A percentile compares a stretch with the other conserved stretches of the same genome.
Evolutionary conservation across 192 early-diverging fungal species (phyloP).

Genomic region (Backusella morwellensis): DNA sequence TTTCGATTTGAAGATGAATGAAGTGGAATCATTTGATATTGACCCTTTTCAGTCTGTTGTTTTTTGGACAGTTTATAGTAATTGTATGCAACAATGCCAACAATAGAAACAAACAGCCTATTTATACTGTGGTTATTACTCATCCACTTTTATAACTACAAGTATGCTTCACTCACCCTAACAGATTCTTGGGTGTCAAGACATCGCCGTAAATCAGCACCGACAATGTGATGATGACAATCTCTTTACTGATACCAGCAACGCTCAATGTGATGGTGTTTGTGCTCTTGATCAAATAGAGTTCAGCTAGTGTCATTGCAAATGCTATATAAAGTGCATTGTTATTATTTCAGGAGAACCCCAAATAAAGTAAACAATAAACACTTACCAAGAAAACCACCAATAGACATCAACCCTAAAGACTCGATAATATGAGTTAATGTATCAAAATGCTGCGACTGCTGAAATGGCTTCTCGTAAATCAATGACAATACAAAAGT

Average conservation of each 20-base stretch:
- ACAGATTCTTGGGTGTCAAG: slow-evolving; percentile 60
- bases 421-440: slow-evolving; percentile 40
- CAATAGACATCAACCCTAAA: slow-evolving; percentile 52
- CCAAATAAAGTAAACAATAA: neutral
- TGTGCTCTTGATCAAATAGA: slow-evolving; percentile 72
- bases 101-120: slow-evolving; percentile 55
- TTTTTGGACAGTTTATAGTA: slow-evolving; percentile 32
- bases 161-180: slow-evolving; percentile 48
- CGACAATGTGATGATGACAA: slow-evolving; percentile 70
- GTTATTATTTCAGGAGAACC: neutral
- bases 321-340: slow-evolving; percentile 50
- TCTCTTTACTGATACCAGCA: slow-evolving; percentile 78
- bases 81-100: slow-evolving; percentile 56
- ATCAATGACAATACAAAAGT: slow-evolving; percentile 56
- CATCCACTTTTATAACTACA: neutral
- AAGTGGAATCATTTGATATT: slow-evolving; percentile 18
- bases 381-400: slow-evolving; percentile 56
- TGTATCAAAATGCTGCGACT: slow-evolving; percentile 54
- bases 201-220: slow-evolving; percentile 71
- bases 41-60: neutral
- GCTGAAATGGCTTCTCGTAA: slow-evolving; percentile 55
- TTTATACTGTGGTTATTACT: neutral
- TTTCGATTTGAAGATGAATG: slow-evolving; percentile 9
- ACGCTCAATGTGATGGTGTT: slow-evolving; percentile 82
- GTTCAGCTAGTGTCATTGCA: slow-evolving; percentile 77